Evolutionary conservation across 2,329 filamentous ascomycete genomes (phyloP).

Genomic region (Claviceps spartinae): DNA sequence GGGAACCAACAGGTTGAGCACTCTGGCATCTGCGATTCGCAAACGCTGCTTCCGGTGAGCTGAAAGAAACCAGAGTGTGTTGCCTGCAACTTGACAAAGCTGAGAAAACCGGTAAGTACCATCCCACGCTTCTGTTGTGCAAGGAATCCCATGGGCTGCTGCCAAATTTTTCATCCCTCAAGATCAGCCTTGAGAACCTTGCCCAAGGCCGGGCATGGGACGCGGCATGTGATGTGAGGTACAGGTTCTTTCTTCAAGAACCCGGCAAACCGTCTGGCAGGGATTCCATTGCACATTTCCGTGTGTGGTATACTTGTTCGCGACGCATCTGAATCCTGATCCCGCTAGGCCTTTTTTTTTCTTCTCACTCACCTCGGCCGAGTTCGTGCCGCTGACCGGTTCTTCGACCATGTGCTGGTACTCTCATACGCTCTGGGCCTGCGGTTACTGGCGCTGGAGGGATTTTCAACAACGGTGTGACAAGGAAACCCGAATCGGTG

Average conservation of each 20-base stretch:
- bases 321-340: conserved; percentile 5
- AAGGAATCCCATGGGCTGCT: not conserved
- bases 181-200: not conserved
- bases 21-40: not conserved
- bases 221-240: not conserved
- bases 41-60: not conserved
- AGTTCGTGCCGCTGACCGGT: conserved; percentile 9
- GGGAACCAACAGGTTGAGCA: not conserved
- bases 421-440: conserved; percentile 73
- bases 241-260: not conserved
- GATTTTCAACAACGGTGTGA: conserved; percentile 86
- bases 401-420: conserved; percentile 74
- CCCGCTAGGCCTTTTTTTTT: conserved; percentile 6
- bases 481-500: conserved; percentile 88
- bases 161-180: not conserved
- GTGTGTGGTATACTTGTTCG: conserved; percentile 8
- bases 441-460: conserved; percentile 90
- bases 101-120: conserved; percentile 2
- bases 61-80: not conserved
- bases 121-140: not conserved
- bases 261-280: not conserved
- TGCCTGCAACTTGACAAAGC: not conserved
- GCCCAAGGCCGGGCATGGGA: not conserved
- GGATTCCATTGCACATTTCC: conserved; percentile 3
- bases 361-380: conserved; percentile 5